These are phyloP conservation scores for Ophiocordyceps australis DNA, from an alignment of 2,329 filamentous ascomycete species.

Conservation along the genomic window DNA sequence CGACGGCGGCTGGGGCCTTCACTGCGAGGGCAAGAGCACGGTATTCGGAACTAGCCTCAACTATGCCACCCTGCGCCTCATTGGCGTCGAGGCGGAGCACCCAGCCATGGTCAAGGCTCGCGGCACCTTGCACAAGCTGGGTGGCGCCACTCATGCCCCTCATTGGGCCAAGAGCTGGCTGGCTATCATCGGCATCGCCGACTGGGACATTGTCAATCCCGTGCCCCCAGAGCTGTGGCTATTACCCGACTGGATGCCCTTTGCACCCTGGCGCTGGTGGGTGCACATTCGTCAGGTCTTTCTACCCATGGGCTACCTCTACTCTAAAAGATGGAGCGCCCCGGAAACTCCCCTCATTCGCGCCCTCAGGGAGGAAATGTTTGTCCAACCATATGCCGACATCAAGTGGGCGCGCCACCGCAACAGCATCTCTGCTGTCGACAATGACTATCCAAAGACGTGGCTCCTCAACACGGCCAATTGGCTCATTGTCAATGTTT, in stretches of 20 bases:
- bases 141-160: slow-evolving; percentile 66
- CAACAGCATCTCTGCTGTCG: slow-evolving; percentile 60
- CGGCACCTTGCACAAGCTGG: slow-evolving; percentile 63
- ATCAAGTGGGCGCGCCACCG: slow-evolving; percentile 66
- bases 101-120: slow-evolving; percentile 74
- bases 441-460: slow-evolving; percentile 89
- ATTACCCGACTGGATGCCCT: slow-evolving; percentile 74
- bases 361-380: slow-evolving; percentile 63
- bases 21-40: slow-evolving; percentile 84
- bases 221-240: slow-evolving; percentile 89
- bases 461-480: slow-evolving; percentile 67
- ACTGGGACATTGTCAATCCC: slow-evolving; percentile 90
- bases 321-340: slow-evolving; percentile 65
- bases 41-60: slow-evolving; percentile 85
- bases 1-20: slow-evolving; percentile 93
- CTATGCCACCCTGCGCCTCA: slow-evolving; percentile 61
- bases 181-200: slow-evolving; percentile 60
- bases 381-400: slow-evolving; percentile 56
- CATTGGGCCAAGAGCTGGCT: slow-evolving; percentile 99
- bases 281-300: slow-evolving; percentile 98
- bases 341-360: slow-evolving; percentile 58
- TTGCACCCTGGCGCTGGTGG: slow-evolving; percentile 93
- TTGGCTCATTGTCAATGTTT: slow-evolving; percentile 62
- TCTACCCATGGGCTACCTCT: slow-evolving; percentile 77
- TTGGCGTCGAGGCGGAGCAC: slow-evolving; percentile 73